Conservation (phyloP, 139 green algal species). For the Spirogloea muscicola region DNA sequence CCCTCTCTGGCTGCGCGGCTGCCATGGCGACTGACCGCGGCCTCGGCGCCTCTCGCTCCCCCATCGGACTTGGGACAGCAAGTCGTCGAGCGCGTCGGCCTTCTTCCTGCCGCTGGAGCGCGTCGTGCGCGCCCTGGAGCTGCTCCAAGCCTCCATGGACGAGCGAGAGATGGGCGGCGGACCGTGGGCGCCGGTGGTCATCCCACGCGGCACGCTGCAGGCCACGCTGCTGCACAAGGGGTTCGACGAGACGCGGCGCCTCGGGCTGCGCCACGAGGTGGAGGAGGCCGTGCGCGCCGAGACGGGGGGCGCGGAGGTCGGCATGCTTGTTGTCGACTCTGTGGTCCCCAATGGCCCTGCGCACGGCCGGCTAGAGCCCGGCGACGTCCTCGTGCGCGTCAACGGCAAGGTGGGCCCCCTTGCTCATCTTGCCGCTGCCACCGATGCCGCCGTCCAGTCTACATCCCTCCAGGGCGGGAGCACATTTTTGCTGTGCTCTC, state of each 20-base stretch:
- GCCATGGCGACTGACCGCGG: too few relatives aligned
- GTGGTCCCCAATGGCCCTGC: conserved; percentile 71
- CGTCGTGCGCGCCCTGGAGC: conserved; percentile 68
- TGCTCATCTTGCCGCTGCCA: too few relatives aligned
- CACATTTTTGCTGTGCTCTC: too few relatives aligned
- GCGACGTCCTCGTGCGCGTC: conserved; percentile 76
- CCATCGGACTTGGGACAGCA: too few relatives aligned
- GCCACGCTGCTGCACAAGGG: conserved; percentile 83
- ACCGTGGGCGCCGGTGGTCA: conserved; percentile 3
- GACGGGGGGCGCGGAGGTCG: conserved; percentile 49
- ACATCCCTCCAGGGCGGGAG: too few relatives aligned
- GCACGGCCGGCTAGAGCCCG: conserved; percentile 69
- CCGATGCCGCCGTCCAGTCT: too few relatives aligned
- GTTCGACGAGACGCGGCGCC: conserved; percentile 82
- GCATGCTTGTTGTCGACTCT: conserved; percentile 85
- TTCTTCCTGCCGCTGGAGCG: conserved; percentile 87
- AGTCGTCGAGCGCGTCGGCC: conserved; percentile 76
- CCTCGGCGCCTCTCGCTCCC: too few relatives aligned
- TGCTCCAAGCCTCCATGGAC: conserved; percentile 58
- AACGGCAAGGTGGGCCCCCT: conserved; percentile 52
- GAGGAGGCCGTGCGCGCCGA: conserved; percentile 52
- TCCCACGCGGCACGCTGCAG: conserved; percentile 46
- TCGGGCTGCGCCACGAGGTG: conserved; percentile 71
- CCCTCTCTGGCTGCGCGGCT: too few relatives aligned
- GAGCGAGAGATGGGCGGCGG: neutral